Evolutionary conservation across 345 rosid species (phyloP).

Genomic region (Pugionium dolabratum): DNA sequence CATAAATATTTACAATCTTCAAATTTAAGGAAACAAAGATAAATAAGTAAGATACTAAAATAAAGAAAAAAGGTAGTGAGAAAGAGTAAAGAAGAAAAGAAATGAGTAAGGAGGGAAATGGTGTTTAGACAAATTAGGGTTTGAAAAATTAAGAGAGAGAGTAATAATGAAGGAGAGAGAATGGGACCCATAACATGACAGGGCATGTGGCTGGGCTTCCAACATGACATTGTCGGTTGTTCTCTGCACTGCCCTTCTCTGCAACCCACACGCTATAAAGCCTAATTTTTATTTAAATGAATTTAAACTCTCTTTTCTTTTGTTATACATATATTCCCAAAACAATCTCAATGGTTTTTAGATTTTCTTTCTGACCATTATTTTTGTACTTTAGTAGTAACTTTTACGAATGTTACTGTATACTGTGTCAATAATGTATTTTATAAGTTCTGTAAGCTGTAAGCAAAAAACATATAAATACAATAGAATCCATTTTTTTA

Average conservation of each 20-base stretch:
- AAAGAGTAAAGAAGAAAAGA: conserved; percentile 36
- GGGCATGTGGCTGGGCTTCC: conserved; percentile 87
- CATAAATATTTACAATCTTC: too few species aligned
- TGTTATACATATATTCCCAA: too few species aligned
- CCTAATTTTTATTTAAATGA: neutral
- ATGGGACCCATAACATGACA: conserved; percentile 68
- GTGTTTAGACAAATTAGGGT: conserved; percentile 40
- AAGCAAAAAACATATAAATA: too few species aligned
- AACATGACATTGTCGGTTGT: conserved; percentile 99
- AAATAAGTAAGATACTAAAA: neutral
- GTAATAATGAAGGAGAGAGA: conserved; percentile 62
- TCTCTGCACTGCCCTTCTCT: conserved; percentile 42
- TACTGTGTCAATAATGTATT: too few species aligned
- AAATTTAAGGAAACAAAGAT: neutral
- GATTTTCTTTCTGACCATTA: too few species aligned
- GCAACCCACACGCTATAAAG: conserved; percentile 32
- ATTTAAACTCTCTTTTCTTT: neutral
- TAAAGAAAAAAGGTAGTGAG: conserved; percentile 6
- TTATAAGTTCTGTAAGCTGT: too few species aligned
- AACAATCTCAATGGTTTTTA: too few species aligned
- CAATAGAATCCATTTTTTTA: too few species aligned
- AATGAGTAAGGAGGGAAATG: conserved; percentile 20
- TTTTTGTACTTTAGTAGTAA: too few species aligned
- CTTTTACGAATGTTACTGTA: too few species aligned
- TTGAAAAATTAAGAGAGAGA: conserved; percentile 13